Percentiles rank a stretch among this genome's conserved stretches.
Conservation (phyloP, 495 filamentous ascomycete genomes). For the Pseudevernia furfuracea region DNA sequence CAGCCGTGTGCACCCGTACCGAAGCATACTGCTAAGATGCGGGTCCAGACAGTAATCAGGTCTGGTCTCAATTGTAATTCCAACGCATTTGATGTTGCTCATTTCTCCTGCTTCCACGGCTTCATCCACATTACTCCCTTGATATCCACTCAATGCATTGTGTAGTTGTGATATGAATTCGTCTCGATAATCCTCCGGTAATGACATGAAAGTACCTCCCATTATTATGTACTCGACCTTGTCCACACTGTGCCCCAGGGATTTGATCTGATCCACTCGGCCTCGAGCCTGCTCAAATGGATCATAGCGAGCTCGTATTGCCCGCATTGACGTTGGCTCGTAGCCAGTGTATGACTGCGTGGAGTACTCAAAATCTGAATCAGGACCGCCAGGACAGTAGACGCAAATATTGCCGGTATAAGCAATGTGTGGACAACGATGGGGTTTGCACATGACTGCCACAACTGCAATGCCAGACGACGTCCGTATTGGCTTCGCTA, state of each 20-base stretch:
- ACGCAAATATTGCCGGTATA: constrained; percentile 99
- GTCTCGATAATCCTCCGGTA: constrained; percentile 80
- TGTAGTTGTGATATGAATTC: constrained; percentile 92
- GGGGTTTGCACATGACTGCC: constrained; percentile 98
- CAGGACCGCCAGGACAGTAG: constrained; percentile 94
- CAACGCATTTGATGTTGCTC: constrained; percentile 93
- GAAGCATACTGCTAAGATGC: constrained; percentile 87
- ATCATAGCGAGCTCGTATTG: constrained; percentile 94
- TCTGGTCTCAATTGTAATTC: constrained; percentile 95
- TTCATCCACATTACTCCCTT: constrained; percentile 86
- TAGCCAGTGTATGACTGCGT: constrained; percentile 98
- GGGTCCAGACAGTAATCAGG: constrained; percentile 93
- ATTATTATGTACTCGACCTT: constrained; percentile 99
- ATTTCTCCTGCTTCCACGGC: constrained; percentile 85
- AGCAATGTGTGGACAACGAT: constrained; percentile 93
- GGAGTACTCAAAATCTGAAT: constrained; percentile 97
- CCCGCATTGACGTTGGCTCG: constrained; percentile 96
- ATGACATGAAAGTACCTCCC: constrained; percentile 98
- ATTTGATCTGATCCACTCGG: constrained; percentile 91
- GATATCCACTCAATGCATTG: constrained; percentile 90
- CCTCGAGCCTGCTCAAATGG: constrained; percentile 96
- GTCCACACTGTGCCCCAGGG: constrained; percentile 90
- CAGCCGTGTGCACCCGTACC: constrained; percentile 90
- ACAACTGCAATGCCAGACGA: constrained; percentile 98
- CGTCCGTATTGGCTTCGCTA: constrained; percentile 93